Conservation (phyloP, 805 yeast species). For the Saccharomycopsis oosterbeekiorum region DNA sequence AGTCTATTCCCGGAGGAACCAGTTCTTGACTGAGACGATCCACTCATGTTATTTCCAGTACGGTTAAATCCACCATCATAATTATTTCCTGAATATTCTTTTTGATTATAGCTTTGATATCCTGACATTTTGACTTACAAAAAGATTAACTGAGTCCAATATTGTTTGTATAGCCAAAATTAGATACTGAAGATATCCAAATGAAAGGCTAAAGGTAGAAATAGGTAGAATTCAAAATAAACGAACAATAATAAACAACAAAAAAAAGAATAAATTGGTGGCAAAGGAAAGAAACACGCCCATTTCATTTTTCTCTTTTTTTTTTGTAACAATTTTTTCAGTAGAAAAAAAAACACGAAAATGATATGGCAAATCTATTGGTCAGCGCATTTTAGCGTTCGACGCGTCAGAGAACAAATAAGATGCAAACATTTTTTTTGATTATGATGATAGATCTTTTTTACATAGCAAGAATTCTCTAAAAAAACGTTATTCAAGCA, state of each 20-base stretch:
- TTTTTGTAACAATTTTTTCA: background rate
- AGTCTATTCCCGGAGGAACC: conserved; percentile 21
- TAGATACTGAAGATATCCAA: too few relatives aligned
- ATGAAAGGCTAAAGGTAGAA: too few relatives aligned
- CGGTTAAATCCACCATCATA: conserved; percentile 16
- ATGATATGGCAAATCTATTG: background rate
- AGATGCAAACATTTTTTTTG: background rate
- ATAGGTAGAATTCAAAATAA: too few relatives aligned
- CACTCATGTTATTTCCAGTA: conserved; percentile 25
- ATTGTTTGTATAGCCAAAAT: too few relatives aligned
- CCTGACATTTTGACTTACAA: conserved; percentile 11
- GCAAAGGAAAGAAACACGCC: background rate
- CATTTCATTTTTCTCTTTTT: too few relatives aligned
- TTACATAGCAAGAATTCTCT: too few relatives aligned
- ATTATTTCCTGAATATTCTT: conserved; percentile 13
- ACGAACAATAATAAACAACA: too few relatives aligned
- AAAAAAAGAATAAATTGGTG: too few relatives aligned
- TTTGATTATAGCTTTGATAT: conserved; percentile 17
- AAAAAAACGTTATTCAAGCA: background rate
- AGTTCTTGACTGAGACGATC: conserved; percentile 26
- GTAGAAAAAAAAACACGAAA: background rate
- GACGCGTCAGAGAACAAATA: background rate
- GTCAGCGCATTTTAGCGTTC: background rate
- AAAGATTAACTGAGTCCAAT: too few relatives aligned
- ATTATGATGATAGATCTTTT: too few relatives aligned